Evolutionary conservation across 345 rosid species (phyloP), one percentile per base, ranked within the genome.

Genomic region (Eucalyptus urophylla): DNA sequence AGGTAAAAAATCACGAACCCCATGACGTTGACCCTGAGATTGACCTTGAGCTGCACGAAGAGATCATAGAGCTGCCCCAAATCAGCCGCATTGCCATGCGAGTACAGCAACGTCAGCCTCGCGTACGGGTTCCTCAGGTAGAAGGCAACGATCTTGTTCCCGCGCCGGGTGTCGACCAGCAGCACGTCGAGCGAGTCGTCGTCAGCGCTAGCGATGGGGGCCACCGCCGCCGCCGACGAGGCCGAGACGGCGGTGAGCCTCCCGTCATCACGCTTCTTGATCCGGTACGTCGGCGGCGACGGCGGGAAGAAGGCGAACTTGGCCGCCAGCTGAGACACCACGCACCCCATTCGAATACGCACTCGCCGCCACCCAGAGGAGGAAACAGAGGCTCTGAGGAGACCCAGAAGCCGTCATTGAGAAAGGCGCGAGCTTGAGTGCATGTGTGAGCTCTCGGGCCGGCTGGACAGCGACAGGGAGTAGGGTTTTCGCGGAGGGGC

Each of bases 81-180:
- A 94, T 98, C 99, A 80, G 99, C 99, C 27, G 99, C 99, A 93
- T 98, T 98, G 80, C 99, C 99, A 91, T 97, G 99, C 14, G 99
- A 98, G 90, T 98, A 98, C 3, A 98, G 95, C 89, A 98, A 91
- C 72, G 99, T 98, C 90, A 98, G 99, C 87, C 98, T 94, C 22
- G 99, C 99, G 91, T 92, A 94, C 2, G 99, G 97, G 92, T 95
- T 98, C 91, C 80, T 96, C 47, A 98, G 88, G 92, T 95, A 98
- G 88, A 98, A 98, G 43, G 98, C 97, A 54, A 95, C 96, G 83
- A 98, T 94, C 96, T 95, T 96, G 94, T 96, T 96, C 22, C 99
- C 99, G 21, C 91, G 89, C 89, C 92, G 93, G 19, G 99, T 96
- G 86, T 95, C 96, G 83, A 98, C 93, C 40, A 94, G 90, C 86